Conservation (phyloP, 2,329 filamentous ascomycete genomes). For the Hypocrella siamensis region DNA sequence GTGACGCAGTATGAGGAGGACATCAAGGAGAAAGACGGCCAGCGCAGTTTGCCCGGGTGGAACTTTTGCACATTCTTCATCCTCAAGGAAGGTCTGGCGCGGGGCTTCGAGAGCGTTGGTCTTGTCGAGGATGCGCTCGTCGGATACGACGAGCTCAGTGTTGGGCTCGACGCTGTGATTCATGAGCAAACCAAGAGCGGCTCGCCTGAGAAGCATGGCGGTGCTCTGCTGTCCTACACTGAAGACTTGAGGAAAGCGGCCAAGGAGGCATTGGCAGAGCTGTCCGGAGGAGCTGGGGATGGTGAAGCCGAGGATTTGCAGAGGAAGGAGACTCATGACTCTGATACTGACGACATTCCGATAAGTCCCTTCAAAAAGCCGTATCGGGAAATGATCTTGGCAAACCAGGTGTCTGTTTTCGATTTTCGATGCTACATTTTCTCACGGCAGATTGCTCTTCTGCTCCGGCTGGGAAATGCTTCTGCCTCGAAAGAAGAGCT, state of each 20-base stretch:
- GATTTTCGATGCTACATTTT: conserved; percentile 94
- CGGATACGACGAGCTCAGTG: conserved; percentile 84
- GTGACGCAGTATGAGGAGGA: conserved; percentile 95
- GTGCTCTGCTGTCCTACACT: conserved; percentile 56
- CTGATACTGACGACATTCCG: conserved; percentile 39
- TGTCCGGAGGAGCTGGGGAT: conserved; percentile 13
- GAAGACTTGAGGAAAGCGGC: conserved; percentile 53
- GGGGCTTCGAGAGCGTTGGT: conserved; percentile 91
- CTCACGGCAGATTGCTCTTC: conserved; percentile 66
- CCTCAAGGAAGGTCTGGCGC: conserved; percentile 83
- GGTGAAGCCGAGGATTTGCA: conserved; percentile 35
- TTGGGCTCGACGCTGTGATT: conserved; percentile 71
- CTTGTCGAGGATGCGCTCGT: conserved; percentile 89
- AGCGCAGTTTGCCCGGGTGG: conserved; percentile 81
- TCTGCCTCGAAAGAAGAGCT: conserved; percentile 47
- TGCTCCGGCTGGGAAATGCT: conserved; percentile 70
- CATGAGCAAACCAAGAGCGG: conserved; percentile 51
- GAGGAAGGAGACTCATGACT: conserved; percentile 20
- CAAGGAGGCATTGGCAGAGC: conserved; percentile 30
- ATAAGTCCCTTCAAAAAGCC: conserved; percentile 55
- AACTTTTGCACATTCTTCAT: conserved; percentile 99
- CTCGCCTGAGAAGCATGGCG: conserved; percentile 49
- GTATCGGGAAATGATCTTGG: conserved; percentile 82
- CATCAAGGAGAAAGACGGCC: conserved; percentile 83
- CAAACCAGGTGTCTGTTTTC: conserved; percentile 90